phyloP scores from a whole-genome alignment of 2,329 filamentous ascomycete species.

The Aspergillus costaricaensis region DNA sequence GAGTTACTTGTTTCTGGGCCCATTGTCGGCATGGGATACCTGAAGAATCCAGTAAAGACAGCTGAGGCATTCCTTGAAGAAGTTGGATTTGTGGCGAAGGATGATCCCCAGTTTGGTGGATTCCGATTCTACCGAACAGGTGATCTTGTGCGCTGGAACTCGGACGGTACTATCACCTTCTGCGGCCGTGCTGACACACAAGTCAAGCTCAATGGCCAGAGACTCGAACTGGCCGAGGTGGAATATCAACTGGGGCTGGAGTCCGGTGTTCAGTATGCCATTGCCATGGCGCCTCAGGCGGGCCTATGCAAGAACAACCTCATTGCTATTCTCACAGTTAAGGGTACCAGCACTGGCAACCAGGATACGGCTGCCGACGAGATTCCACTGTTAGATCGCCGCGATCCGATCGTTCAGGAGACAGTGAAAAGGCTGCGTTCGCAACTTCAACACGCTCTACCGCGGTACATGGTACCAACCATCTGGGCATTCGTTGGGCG shows the following conservation, averaged over 20 bases:
- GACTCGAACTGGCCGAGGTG: slow-evolving; percentile 1
- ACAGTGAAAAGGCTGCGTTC: not conserved
- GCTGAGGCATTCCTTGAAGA: not conserved
- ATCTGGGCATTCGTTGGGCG: not conserved
- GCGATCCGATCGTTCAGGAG: not conserved
- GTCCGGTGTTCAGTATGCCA: not conserved
- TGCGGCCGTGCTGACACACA: not conserved
- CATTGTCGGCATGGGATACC: slow-evolving; percentile 3
- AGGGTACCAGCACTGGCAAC: not conserved
- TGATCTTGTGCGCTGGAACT: not conserved
- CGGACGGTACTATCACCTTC: not conserved
- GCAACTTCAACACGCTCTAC: not conserved
- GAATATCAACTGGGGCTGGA: not conserved
- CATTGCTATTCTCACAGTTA: not conserved
- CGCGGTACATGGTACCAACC: slow-evolving; percentile 1
- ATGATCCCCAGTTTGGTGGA: not conserved
- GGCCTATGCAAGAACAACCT: not conserved
- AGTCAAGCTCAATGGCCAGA: slow-evolving; percentile 1
- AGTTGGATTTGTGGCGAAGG: not conserved
- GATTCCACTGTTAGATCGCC: not conserved
- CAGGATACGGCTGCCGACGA: not conserved
- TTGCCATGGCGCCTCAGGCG: not conserved
- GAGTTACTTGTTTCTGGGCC: slow-evolving; percentile 4
- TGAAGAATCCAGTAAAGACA: slow-evolving; percentile 1
- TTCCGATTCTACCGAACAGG: not conserved